Base-by-base conservation (phyloP, 352 stramenopile genomes). In the Pythium scleroteichum region DNA sequence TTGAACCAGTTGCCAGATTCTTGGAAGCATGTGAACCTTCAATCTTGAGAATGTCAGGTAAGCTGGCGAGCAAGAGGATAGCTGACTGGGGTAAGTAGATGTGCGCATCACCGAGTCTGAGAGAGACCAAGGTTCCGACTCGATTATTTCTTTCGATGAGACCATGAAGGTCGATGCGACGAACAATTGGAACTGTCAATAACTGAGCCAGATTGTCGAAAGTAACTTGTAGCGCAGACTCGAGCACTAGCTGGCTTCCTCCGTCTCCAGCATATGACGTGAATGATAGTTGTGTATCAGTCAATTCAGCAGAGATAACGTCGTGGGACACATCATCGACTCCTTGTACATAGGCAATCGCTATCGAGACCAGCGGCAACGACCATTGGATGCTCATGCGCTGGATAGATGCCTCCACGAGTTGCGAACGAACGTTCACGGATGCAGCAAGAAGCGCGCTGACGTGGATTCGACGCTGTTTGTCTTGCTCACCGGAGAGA, bases 121-220 rank as follows among this genome's bases (percentile, higher is more conserved):
- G 74, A 1, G 81, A 88, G 6, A 91, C 54, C 6, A 72, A 47
- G 7, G 83, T 45, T 0, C 81, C 72, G 12, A 57, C 65, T 12
- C 53, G 32, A 19, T 68, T 68, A 20, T 61, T 59, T 16, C 73
- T 65, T 61, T 80, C 44, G 54, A 83, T 76, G 13, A 53, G 42
- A 20, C 41, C 69, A 23, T 88, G 68, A 32, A 90, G 54, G 6
- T 59, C 69, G 27, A 85, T 77, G 13, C 63, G 72, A 20, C 80
- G 78, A 17, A 93, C 59, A 35, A 93, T 75, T 3, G 82, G 84
- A 10, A 89, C 74, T 26, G 78, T 89, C 41, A 90, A 53, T 12
- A 93, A 58, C 52, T 93, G 84, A 26, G 69, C 73, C 56, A 93
- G 79, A 46, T 91, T 93, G 38, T 93, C 79, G 48, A 88, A 64